Evolutionary conservation across 805 yeast species (phyloP), one percentile per base, ranked within the genome.

Genomic region (Teunomyces barrocoloradensis): DNA sequence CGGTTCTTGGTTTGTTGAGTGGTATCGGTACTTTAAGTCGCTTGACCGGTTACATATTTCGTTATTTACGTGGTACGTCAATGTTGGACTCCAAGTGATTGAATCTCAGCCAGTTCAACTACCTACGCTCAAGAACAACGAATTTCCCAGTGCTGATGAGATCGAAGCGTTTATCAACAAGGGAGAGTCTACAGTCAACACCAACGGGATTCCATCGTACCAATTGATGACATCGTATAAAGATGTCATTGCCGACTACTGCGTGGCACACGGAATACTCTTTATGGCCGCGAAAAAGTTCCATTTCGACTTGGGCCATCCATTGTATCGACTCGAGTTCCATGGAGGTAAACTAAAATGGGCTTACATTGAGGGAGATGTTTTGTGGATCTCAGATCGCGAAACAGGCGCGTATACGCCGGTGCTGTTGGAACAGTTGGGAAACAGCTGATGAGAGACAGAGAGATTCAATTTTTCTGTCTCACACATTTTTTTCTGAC

Each of bases 161-260:
- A 35, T 47, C 15, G 35, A 13, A 25, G n/a, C 42, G 35, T 12
- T 27, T 9, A 41, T 18, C n/a, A 35, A 17, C 18, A 9, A 1
- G 17, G 44, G 36, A 15, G 34, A 5, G 20, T 17, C 25, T 29
- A 17, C 43, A 12, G 50, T 49, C 32, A 59, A 49, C 44, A 64
- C 56, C 43, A 57, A 55, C 48, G 74, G 77, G 4, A 66, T 77
- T 4, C 81, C 83, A 0, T 53, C 73, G 9, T 67, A 69, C 33
- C 69, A 68, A 37, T 63, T 80, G 1, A 54, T 64, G 27, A 68
- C 77, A 3, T 71, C 87, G 0, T 83, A 84, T 58, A 82, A 75
- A 52, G 89, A 87, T 45, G 83, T 89, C 15, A 79, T 88, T 2
- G 80, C 77, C 45, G 79, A 79, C 2, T 79, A 70, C 56, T 89